These are phyloP conservation scores for Phalaenopsis hybrid DNA, from an alignment of 116 monocot species.

Conservation along the genomic window DNA sequence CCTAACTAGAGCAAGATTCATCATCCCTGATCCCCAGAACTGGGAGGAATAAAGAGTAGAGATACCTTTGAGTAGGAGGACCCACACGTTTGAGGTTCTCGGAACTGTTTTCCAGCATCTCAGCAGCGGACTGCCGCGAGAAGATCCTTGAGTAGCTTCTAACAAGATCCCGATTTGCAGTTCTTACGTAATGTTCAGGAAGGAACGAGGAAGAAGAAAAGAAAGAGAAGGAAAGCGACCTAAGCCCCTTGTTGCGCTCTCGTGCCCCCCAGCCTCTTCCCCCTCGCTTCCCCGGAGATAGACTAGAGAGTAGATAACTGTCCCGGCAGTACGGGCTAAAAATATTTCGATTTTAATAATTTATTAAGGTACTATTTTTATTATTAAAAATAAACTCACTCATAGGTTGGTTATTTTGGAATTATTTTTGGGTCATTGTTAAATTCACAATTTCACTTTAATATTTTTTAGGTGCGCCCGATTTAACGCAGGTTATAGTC, in stretches of 20 bases:
- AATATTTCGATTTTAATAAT: too few relatives aligned
- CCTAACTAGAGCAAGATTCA: background rate
- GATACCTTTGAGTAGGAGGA: constrained; percentile 6
- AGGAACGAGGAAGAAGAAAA: background rate
- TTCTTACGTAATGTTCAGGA: background rate
- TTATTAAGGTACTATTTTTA: too few relatives aligned
- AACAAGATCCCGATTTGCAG: background rate
- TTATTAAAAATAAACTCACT: too few relatives aligned
- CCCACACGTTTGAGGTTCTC: constrained; percentile 4
- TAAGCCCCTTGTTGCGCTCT: background rate
- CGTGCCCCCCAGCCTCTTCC: background rate
- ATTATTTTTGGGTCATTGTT: too few relatives aligned
- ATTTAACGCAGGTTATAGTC: too few relatives aligned
- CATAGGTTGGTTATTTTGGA: too few relatives aligned
- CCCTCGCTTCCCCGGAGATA: background rate
- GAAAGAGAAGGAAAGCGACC: background rate
- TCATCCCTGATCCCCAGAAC: background rate
- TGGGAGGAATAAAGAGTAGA: background rate
- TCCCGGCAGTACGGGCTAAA: too few relatives aligned
- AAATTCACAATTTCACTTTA: too few relatives aligned
- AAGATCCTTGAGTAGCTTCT: background rate
- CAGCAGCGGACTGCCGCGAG: background rate
- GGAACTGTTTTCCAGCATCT: constrained; percentile 9
- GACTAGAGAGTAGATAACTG: too few relatives aligned
- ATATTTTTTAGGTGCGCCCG: too few relatives aligned